Evolutionary conservation across 768 basidiomycete species (phyloP), one percentile per base, ranked within the genome.

Genomic region (Termitomyces sp.): DNA sequence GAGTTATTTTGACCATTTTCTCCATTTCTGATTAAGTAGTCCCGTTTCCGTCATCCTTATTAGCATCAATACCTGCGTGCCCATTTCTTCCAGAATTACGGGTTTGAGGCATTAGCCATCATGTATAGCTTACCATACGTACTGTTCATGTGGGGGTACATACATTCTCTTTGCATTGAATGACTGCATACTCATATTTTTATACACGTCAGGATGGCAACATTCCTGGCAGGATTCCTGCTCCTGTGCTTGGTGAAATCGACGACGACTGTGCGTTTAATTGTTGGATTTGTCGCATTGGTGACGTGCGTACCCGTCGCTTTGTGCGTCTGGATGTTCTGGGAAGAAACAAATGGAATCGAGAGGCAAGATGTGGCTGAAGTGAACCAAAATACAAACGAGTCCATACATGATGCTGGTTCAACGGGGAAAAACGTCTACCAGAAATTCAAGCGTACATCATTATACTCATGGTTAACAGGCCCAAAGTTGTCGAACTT

Each of bases 81-180:
- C 38, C 50, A 59, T 28, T 40, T 47, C 3, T 28, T 23, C 30
- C 46, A 47, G 2, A 23, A n/a, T 19, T 45, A 28, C 14, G 44
- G 54, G 0, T 51, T 56, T 8, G 54, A 59, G 19, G 14, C 12
- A 31, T 15, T 55, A 10, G 58, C 58, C 19, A 28, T 52, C 37
- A 19, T 59, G 11, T 59, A 52, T 30, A 53, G 58, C 30, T 46
- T 59, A 28, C 58, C 58, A 14, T 59, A 51, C 9, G 54, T 40
- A 15, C 42, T 59, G 12, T 54, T 59, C 12, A 47, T 31, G 40
- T 59, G 48, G 48, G 53, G 40, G 58, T 59, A 48, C 23, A 23
- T 23, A 23, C 23, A 52, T 49, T 42, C n/a, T 17, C 21, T 37
- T 19, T 30, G 11, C 6, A 5, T n/a, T 1, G 8, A 19, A 11